A percentile compares a stretch with the other conserved stretches of the same genome.
phyloP scores from a whole-genome alignment of 164 flowering plant species.

The Buxus sempervirens region DNA sequence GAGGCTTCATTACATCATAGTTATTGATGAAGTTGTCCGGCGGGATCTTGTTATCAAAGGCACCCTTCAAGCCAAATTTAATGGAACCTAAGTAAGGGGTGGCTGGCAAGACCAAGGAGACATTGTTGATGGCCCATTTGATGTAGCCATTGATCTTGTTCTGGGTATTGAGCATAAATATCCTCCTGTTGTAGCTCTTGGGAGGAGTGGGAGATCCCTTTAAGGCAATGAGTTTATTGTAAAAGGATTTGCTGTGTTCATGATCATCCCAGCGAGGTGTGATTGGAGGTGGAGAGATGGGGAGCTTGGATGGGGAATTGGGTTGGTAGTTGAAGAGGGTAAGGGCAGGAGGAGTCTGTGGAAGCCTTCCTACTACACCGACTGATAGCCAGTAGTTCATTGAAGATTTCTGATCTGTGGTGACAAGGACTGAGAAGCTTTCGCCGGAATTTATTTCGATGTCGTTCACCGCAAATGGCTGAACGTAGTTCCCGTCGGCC shows the following conservation, averaged over 20 bases:
- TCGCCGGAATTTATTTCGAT: conserved; percentile 89
- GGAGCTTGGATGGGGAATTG: conserved; percentile 40
- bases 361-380: conserved; percentile 61
- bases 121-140: conserved; percentile 86
- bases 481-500: conserved; percentile 88
- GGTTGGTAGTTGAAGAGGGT: conserved; percentile 69
- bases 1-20: conserved; percentile 59
- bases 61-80: conserved; percentile 33
- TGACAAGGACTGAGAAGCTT: conserved; percentile 74
- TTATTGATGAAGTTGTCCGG: conserved; percentile 41
- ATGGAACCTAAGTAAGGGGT: conserved; percentile 83
- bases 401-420: conserved; percentile 61
- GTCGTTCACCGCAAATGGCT: conserved; percentile 54
- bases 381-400: conserved; percentile 70
- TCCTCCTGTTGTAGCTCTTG: conserved; percentile 25
- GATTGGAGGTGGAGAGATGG: conserved; percentile 49
- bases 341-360: conserved; percentile 65
- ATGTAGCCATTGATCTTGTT: conserved; percentile 56
- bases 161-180: conserved; percentile 81
- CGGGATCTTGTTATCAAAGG: conserved; percentile 36
- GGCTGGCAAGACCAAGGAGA: conserved; percentile 64
- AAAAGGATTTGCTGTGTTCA: conserved; percentile 50
- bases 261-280: conserved; percentile 75
- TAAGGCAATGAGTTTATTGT: conserved; percentile 36
- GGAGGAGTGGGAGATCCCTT: conserved; percentile 60